Base-by-base conservation (phyloP, 768 basidiomycete genomes). In the Boletus rubescentipes region DNA sequence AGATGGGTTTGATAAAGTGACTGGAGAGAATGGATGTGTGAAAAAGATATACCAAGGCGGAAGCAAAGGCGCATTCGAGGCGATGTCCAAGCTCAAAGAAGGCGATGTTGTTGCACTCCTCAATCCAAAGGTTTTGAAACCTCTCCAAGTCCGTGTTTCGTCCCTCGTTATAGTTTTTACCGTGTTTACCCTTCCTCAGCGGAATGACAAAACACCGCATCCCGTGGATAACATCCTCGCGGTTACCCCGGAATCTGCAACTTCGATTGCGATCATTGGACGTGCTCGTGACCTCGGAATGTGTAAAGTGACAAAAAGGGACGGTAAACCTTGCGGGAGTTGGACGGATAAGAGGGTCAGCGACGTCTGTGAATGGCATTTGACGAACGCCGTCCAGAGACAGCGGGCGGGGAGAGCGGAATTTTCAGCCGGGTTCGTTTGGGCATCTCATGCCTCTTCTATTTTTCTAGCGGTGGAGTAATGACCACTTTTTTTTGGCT, bases 331-430 rank as follows among this genome's bases (percentile, higher is more conserved):
- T 2, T 98, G 97, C 61, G 85, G 85, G 9, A 80, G 84, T 49
- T 98, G 96, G 96, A 91, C 86, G 46, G 96, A 99, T 72, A 92
- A 87, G 59, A 86, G 93, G 29, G 79, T 89, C 62, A 80, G 84
- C 67, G 87, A 90, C 18, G 86, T 90, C 4, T 99, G 97, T 70
- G 95, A 98, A 39, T 99, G 83, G 71, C 97, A 99, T 72, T 69
- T 98, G 37, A 86, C 92, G 56, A 78, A 79, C 21, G 91, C 94
- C 0, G 83, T 98, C 4, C 79, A 91, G 69, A 75, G 84, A 20
- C 77, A 80, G 15, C 78, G 93, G 9, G 86, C 89, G 0, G 82
- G 81, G 0, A 80, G 96, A 43, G 80, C 96, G 1, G 97, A 99
- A 71, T 97, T 98, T 62, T 80, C 90, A 16, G 73, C 76, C 8